Conservation (phyloP, 208 protist genomes). For the Leishmania aethiopica region DNA sequence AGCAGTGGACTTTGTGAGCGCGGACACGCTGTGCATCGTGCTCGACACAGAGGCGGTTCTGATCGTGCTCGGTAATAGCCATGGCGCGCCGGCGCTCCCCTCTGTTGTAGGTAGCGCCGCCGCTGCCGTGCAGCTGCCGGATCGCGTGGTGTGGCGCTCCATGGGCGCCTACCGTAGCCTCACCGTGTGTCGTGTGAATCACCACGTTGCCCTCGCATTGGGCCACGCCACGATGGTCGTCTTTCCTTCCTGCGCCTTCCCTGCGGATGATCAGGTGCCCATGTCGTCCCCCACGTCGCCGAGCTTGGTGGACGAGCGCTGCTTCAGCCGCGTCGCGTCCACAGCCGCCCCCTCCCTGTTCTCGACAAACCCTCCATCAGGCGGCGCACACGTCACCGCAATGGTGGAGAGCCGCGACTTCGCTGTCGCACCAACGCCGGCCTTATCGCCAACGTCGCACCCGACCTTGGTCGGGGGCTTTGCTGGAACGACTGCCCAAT, state of each 20-base stretch:
- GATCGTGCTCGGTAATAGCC: conserved; percentile 35
- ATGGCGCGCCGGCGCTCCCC: background rate
- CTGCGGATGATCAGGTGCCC: background rate
- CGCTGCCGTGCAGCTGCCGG: conserved; percentile 5
- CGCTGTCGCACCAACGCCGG: conserved; percentile 19
- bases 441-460: conserved; percentile 34
- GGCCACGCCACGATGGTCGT: conserved; percentile 60
- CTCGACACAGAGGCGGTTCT: conserved; percentile 43
- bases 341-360: conserved; percentile 17
- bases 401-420: conserved; percentile 19
- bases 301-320: conserved; percentile 1
- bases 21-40: conserved; percentile 45
- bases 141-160: conserved; percentile 62
- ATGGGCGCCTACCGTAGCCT: conserved; percentile 64
- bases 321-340: conserved; percentile 12
- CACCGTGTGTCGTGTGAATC: conserved; percentile 66
- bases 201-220: conserved; percentile 64
- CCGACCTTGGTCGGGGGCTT: conserved; percentile 6
- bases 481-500: background rate
- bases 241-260: conserved; percentile 44
- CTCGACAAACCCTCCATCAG: background rate
- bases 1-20: conserved; percentile 43
- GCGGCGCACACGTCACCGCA: background rate
- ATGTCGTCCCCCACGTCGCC: conserved; percentile 5
- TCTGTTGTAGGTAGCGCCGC: background rate